Percentiles rank a stretch among this genome's conserved stretches.
Evolutionary conservation across 2,329 filamentous ascomycete genomes (phyloP).

Genomic region (Rutstroemia sp.): DNA sequence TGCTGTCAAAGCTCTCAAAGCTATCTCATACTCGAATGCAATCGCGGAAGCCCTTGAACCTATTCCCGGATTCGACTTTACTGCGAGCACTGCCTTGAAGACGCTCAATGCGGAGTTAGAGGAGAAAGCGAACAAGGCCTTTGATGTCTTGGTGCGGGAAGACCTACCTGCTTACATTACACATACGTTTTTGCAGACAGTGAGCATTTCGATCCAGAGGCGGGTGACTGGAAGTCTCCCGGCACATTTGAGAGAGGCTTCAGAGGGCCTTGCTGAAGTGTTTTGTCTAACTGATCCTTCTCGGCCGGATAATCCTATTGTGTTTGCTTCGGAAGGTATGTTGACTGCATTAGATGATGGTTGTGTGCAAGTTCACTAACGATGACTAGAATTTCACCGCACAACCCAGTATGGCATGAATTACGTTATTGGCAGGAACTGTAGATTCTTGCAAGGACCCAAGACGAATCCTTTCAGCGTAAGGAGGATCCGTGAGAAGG

Average conservation of each 20-base stretch:
- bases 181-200: conserved; percentile 59
- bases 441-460: conserved; percentile 70
- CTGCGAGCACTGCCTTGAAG: conserved; percentile 38
- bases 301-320: conserved; percentile 65
- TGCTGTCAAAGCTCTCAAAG: conserved; percentile 61
- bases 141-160: conserved; percentile 55
- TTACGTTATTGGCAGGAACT: conserved; percentile 69
- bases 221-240: conserved; percentile 62
- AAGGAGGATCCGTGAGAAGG: conserved; percentile 51
- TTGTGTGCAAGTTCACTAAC: neutral
- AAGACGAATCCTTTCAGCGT: conserved; percentile 59
- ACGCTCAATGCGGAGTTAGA: conserved; percentile 53
- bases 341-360: neutral
- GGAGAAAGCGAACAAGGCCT: conserved; percentile 56
- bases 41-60: conserved; percentile 53
- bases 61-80: conserved; percentile 49
- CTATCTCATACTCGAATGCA: conserved; percentile 64
- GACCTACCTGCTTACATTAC: conserved; percentile 68
- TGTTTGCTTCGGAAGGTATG: conserved; percentile 67
- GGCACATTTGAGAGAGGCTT: conserved; percentile 56
- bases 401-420: conserved; percentile 69
- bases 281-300: conserved; percentile 73
- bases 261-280: conserved; percentile 67
- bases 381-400: conserved; percentile 56
- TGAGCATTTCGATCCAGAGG: conserved; percentile 60